A percentile compares a stretch with the other conserved stretches of the same genome.
These are phyloP conservation scores for Musa schizocarpa DNA, from an alignment of 176 grass and related monocot species.

Conservation along the genomic window DNA sequence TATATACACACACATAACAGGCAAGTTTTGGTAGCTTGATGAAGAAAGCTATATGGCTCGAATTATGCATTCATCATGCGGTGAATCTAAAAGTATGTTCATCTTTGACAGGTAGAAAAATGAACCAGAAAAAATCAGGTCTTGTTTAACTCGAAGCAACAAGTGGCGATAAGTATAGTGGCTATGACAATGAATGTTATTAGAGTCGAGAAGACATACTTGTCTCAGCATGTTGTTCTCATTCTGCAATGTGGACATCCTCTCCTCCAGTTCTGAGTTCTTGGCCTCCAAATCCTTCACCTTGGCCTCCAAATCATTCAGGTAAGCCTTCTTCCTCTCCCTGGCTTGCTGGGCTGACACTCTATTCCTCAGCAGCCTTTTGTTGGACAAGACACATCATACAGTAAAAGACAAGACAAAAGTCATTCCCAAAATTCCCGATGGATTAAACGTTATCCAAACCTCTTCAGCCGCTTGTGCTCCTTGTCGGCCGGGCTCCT, in stretches of 20 bases:
- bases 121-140: background rate
- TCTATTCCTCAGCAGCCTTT: constrained; percentile 24
- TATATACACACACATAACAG: no score
- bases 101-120: background rate
- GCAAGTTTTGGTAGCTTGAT: background rate
- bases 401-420: background rate
- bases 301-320: constrained; percentile 59
- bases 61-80: background rate
- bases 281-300: constrained; percentile 68
- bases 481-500: constrained; percentile 89
- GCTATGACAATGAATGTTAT: background rate
- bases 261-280: constrained; percentile 69
- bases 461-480: constrained; percentile 95
- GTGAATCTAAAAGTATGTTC: background rate
- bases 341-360: constrained; percentile 25
- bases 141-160: no score
- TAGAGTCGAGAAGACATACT: background rate
- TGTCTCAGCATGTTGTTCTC: constrained; percentile 92
- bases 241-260: constrained; percentile 63
- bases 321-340: constrained; percentile 62
- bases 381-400: background rate
- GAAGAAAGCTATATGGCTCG: no score
- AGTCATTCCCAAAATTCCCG: background rate
- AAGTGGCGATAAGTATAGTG: background rate
- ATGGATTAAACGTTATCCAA: no score